These are phyloP conservation scores for Ustulina deusta DNA, from an alignment of 2,329 filamentous ascomycete genomes.

Conservation along the genomic window DNA sequence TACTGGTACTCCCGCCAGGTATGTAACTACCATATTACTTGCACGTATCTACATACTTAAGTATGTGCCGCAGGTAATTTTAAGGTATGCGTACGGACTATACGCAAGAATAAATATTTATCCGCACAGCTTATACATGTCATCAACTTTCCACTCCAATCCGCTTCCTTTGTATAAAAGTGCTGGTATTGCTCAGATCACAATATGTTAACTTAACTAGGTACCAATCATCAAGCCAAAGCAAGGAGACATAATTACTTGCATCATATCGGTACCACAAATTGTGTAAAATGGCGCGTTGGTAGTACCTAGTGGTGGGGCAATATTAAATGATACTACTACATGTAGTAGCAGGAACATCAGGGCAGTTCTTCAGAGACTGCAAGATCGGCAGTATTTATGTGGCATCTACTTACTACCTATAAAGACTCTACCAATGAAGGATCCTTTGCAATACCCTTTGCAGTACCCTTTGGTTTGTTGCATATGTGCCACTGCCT, in stretches of 20 bases:
- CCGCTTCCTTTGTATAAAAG: not conserved
- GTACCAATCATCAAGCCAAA: conserved; percentile 1
- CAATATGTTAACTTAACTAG: not conserved
- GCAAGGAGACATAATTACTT: not conserved
- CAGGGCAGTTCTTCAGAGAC: no score
- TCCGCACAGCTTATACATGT: not conserved
- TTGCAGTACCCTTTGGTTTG: not conserved
- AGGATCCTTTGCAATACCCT: no score
- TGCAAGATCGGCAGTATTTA: not conserved
- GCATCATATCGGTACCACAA: conserved; percentile 5
- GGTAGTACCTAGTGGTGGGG: no score
- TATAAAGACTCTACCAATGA: not conserved
- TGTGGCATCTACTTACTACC: not conserved
- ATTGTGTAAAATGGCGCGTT: not conserved
- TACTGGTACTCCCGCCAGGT: no score
- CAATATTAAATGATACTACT: not conserved
- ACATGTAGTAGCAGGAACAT: no score
- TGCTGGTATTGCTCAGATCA: not conserved
- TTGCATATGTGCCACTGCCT: not conserved
- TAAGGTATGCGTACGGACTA: no score
- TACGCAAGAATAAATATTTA: no score
- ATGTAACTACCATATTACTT: no score
- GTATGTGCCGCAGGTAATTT: no score
- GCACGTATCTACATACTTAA: no score
- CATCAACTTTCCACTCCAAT: not conserved